Evolutionary conservation across 768 basidiomycete species (phyloP).

Genomic region (Leucogyrophana mollusca): DNA sequence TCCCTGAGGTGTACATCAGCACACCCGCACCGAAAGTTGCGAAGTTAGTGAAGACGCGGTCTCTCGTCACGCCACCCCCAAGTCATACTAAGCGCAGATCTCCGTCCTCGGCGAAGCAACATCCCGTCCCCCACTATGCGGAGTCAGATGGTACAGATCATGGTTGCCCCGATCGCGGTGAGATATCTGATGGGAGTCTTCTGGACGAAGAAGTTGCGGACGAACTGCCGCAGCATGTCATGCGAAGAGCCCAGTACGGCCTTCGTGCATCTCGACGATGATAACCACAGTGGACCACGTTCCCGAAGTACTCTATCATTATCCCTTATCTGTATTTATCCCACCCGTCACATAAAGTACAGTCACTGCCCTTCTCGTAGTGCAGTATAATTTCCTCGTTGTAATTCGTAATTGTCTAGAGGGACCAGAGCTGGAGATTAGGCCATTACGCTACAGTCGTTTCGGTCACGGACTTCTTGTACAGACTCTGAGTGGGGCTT

Average conservation of each 20-base stretch:
- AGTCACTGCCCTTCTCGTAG: too few relatives aligned
- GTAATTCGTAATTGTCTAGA: too few relatives aligned
- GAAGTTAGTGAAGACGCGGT: neutral
- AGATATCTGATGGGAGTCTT: slow-evolving; percentile 23
- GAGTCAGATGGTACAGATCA: slow-evolving; percentile 21
- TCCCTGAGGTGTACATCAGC: slow-evolving; percentile 12
- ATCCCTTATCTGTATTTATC: slow-evolving; percentile 34
- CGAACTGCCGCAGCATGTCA: slow-evolving; percentile 21
- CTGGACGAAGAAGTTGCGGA: slow-evolving; percentile 19
- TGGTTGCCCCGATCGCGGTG: slow-evolving; percentile 13
- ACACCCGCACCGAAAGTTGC: neutral
- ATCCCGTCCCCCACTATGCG: slow-evolving; percentile 14
- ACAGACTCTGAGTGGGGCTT: too few relatives aligned
- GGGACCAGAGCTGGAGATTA: too few relatives aligned
- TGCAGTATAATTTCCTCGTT: too few relatives aligned
- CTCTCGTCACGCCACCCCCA: neutral
- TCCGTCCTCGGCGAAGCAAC: neutral
- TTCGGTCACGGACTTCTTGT: too few relatives aligned
- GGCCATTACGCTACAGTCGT: too few relatives aligned
- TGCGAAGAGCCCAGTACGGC: slow-evolving; percentile 15
- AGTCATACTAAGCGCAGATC: neutral
- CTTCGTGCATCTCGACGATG: neutral
- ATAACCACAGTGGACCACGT: too few relatives aligned
- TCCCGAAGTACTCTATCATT: slow-evolving; percentile 24
- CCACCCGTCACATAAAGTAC: too few relatives aligned